Conservation (phyloP, 2,329 filamentous ascomycete genomes). For the Diaporthe capsici region DNA sequence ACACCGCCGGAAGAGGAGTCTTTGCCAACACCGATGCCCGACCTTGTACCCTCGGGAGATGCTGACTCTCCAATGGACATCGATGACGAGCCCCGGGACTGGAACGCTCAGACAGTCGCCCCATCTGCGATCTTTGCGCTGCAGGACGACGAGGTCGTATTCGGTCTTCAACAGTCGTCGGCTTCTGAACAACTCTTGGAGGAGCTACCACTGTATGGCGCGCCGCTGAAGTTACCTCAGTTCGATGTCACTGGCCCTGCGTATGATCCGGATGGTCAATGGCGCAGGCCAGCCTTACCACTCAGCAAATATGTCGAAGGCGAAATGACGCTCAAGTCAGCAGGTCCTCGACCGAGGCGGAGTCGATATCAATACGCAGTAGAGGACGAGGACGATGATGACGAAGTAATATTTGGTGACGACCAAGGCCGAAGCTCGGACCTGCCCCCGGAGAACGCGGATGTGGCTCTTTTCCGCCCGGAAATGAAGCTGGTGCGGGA, state of each 20-base stretch:
- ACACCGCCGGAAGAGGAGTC: constrained; percentile 47
- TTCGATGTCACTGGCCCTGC: constrained; percentile 71
- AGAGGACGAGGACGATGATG: constrained; percentile 73
- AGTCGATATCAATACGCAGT: constrained; percentile 87
- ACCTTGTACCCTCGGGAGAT: constrained; percentile 75
- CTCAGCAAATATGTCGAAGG: constrained; percentile 90
- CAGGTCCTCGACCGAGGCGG: constrained; percentile 78
- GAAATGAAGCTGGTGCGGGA: constrained; percentile 93
- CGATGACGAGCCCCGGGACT: constrained; percentile 54
- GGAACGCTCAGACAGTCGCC: constrained; percentile 63
- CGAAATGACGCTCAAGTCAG: constrained; percentile 78
- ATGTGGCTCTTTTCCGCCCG: constrained; percentile 89
- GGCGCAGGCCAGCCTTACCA: constrained; percentile 83
- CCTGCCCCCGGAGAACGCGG: constrained; percentile 77
- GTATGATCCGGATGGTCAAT: constrained; percentile 76
- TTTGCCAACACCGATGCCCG: constrained; percentile 71
- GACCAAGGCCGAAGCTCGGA: constrained; percentile 52
- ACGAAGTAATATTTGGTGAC: constrained; percentile 56
- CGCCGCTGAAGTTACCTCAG: constrained; percentile 71
- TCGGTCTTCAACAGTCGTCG: constrained; percentile 81
- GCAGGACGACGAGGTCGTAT: constrained; percentile 85
- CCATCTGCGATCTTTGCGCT: constrained; percentile 88
- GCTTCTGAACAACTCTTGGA: constrained; percentile 82
- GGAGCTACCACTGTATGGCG: constrained; percentile 85
- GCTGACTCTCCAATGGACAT: constrained; percentile 68